Percentiles rank a stretch among this genome's conserved stretches.
These are phyloP conservation scores for Xylariaceae sp. DNA, from an alignment of 2,329 filamentous ascomycete genomes.

Conservation along the genomic window DNA sequence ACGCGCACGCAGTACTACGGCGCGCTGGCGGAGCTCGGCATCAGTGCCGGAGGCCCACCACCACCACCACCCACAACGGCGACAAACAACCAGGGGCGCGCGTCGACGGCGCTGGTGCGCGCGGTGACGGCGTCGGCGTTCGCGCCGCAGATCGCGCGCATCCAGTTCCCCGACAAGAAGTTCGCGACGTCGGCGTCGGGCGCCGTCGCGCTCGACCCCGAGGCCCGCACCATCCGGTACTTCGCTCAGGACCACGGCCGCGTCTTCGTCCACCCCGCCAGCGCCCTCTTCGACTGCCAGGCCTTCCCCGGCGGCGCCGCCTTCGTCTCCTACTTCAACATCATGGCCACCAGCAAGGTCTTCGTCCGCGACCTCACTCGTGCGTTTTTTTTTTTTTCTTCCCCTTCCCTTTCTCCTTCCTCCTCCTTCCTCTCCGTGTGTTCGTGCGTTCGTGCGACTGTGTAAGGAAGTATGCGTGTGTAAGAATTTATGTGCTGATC, in stretches of 20 bases:
- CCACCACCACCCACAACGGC: constrained; percentile 38
- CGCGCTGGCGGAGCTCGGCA: constrained; percentile 82
- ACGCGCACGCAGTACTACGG: constrained; percentile 85
- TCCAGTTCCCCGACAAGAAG: constrained; percentile 94
- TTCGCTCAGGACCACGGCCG: constrained; percentile 83
- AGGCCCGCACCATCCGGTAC: constrained; percentile 90
- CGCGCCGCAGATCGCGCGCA: constrained; percentile 85
- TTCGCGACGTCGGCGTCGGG: constrained; percentile 86
- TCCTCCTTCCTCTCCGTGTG: background rate
- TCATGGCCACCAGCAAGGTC: constrained; percentile 89
- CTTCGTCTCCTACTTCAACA: constrained; percentile 88
- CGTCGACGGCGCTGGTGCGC: constrained; percentile 59
- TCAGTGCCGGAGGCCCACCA: constrained; percentile 43
- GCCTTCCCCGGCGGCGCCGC: constrained; percentile 73
- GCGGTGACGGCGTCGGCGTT: constrained; percentile 75
- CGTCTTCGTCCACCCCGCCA: constrained; percentile 91
- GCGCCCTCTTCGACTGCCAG: constrained; percentile 82
- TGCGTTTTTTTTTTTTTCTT: constrained; percentile 48
- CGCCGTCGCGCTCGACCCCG: constrained; percentile 89
- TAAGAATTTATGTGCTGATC: constrained; percentile 7
- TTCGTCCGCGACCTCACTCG: constrained; percentile 90
- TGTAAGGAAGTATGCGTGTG: no score
- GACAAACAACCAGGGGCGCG: constrained; percentile 15
- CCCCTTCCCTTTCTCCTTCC: background rate
- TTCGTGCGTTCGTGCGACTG: no score